Evolutionary conservation across 306 rosid genomes (phyloP).

Genomic region (Vigna reflexopilosa): DNA sequence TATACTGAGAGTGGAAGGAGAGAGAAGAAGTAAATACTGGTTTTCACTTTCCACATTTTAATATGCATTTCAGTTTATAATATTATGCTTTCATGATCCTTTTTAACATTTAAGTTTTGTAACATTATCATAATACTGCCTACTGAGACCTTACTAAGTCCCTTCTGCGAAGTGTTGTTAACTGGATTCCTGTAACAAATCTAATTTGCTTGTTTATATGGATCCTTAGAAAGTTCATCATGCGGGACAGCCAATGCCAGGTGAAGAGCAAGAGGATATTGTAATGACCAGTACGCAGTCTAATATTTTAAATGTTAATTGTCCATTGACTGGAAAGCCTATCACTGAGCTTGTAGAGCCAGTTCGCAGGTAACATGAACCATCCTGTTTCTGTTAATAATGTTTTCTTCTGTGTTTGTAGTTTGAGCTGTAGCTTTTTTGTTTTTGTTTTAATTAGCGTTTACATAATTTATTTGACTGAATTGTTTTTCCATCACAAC

Average conservation of each 20-base stretch:
- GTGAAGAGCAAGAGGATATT: constrained; percentile 92
- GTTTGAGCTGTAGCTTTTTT: constrained; percentile 14
- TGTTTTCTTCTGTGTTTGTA: constrained; percentile 2
- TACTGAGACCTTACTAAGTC: constrained; percentile 10
- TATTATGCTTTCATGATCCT: constrained; percentile 6
- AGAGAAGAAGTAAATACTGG: constrained; percentile 28
- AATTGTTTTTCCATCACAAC: constrained; percentile 11
- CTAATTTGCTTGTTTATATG: constrained; percentile 43
- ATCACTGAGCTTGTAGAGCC: constrained; percentile 74
- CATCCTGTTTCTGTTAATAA: constrained; percentile 25
- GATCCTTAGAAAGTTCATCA: constrained; percentile 90
- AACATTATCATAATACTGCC: not conserved
- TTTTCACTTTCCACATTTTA: constrained; percentile 12
- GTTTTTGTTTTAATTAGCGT: not conserved
- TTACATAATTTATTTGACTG: constrained; percentile 23
- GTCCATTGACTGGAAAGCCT: constrained; percentile 90
- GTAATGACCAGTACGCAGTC: constrained; percentile 87
- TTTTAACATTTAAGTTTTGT: constrained; percentile 20
- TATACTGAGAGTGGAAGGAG: not conserved
- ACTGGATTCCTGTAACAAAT: constrained; percentile 12
- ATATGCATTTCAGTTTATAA: constrained; percentile 7
- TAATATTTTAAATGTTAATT: constrained; percentile 66
- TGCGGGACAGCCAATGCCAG: constrained; percentile 87
- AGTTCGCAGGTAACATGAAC: constrained; percentile 75
- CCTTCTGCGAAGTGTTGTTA: constrained; percentile 29